Conservation (phyloP, 2,329 filamentous ascomycete species). For the Curvularia eragrostidis region DNA sequence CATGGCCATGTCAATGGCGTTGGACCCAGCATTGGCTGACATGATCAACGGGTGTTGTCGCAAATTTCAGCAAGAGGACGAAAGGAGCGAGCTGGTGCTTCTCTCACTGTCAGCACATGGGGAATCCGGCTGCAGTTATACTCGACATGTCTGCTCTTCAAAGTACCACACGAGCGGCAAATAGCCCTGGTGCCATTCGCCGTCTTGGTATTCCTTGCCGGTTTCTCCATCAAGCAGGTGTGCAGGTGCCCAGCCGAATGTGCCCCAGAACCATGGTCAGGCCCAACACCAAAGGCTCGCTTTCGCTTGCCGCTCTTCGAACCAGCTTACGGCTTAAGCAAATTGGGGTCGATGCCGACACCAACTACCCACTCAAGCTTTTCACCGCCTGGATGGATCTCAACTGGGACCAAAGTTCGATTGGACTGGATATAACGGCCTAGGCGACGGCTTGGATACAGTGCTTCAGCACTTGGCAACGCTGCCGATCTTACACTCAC, state of each 20-base stretch:
- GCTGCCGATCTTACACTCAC: conserved; percentile 24
- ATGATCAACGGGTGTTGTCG: conserved; percentile 28
- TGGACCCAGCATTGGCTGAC: conserved; percentile 41
- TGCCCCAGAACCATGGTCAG: conserved; percentile 1
- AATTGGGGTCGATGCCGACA: conserved; percentile 11
- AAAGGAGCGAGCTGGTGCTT: conserved; percentile 19
- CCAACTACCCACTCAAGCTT: conserved; percentile 11
- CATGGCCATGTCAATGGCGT: conserved; percentile 45
- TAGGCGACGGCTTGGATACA: conserved; percentile 24
- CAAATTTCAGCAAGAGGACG: not conserved
- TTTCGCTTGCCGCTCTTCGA: conserved; percentile 2
- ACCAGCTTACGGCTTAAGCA: conserved; percentile 40
- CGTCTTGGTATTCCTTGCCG: conserved; percentile 31
- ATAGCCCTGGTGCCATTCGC: conserved; percentile 10
- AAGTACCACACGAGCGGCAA: conserved; percentile 17
- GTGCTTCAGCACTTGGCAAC: conserved; percentile 39
- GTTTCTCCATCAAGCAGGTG: conserved; percentile 32
- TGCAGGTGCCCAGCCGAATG: conserved; percentile 1
- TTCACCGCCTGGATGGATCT: conserved; percentile 16
- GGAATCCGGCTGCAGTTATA: conserved; percentile 23
- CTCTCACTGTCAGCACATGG: conserved; percentile 7
- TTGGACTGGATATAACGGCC: conserved; percentile 24
- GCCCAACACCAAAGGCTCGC: conserved; percentile 1
- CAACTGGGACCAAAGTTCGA: conserved; percentile 25
- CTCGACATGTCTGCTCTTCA: conserved; percentile 4